A percentile compares a stretch with the other conserved stretches of the same genome.
phyloP scores from a whole-genome alignment of 345 rosid genomes.

The Eucalyptus cladocalyx region DNA sequence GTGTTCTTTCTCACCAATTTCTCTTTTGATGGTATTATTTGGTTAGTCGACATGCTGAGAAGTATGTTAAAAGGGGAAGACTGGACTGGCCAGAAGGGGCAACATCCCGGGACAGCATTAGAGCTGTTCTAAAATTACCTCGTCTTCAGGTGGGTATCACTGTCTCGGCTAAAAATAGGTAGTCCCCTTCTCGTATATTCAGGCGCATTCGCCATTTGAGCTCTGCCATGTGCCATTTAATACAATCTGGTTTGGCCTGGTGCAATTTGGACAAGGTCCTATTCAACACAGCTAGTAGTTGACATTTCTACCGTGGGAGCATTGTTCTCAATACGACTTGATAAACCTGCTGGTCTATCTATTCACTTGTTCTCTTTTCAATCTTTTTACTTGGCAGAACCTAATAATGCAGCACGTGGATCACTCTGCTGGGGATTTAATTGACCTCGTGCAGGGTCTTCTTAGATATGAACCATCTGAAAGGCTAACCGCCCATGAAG shows the following conservation, averaged over 20 bases:
- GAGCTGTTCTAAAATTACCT: conserved; percentile 44
- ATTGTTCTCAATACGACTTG: neutral
- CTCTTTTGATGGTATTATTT: neutral
- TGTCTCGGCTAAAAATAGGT: neutral
- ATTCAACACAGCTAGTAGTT: neutral
- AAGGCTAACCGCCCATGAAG: conserved; percentile 40
- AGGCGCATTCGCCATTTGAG: neutral
- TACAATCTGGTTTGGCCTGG: neutral
- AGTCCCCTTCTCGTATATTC: neutral
- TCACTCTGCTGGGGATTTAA: conserved; percentile 59
- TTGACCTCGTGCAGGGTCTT: conserved; percentile 56
- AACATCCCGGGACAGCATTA: conserved; percentile 52
- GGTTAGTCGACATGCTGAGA: conserved; percentile 50
- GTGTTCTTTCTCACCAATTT: neutral
- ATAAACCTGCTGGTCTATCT: neutral
- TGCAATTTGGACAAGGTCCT: neutral
- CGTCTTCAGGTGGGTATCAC: conserved; percentile 39
- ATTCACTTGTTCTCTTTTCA: neutral
- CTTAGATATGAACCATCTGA: conserved; percentile 41
- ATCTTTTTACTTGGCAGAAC: conserved; percentile 21
- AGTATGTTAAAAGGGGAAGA: conserved; percentile 44
- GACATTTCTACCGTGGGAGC: neutral
- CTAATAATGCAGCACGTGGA: conserved; percentile 62
- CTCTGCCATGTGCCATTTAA: neutral
- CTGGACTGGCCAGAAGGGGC: conserved; percentile 70